Conservation (phyloP, 495 filamentous ascomycete species). For the Penicillium malachiteum region DNA sequence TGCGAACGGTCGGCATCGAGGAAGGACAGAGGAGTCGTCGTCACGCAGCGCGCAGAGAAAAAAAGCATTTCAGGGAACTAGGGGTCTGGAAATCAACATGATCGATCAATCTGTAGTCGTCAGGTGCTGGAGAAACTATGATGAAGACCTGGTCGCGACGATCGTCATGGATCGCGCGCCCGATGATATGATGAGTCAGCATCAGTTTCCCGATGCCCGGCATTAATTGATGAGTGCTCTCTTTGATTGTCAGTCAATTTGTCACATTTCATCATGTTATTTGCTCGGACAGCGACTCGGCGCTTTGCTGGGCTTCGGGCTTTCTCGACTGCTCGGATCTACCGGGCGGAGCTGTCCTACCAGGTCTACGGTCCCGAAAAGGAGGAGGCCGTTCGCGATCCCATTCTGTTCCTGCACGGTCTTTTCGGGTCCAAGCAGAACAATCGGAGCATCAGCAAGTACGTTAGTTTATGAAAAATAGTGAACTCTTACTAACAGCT, state of each 20-base stretch:
- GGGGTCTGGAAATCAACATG: too few relatives aligned
- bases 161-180: not conserved
- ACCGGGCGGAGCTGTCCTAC: slow-evolving; percentile 36
- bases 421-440: slow-evolving; percentile 97
- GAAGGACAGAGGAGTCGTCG: too few relatives aligned
- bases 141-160: not conserved
- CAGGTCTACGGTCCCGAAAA: slow-evolving; percentile 44
- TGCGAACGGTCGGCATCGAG: too few relatives aligned
- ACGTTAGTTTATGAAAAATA: slow-evolving; percentile 35
- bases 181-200: not conserved
- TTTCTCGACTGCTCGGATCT: slow-evolving; percentile 37
- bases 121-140: not conserved
- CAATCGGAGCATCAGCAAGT: slow-evolving; percentile 95
- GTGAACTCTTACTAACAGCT: slow-evolving; percentile 12
- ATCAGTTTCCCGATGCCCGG: not conserved
- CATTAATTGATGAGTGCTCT: not conserved
- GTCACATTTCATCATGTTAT: slow-evolving; percentile 15
- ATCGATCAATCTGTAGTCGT: too few relatives aligned
- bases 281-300: slow-evolving; percentile 20
- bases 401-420: slow-evolving; percentile 89
- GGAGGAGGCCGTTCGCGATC: slow-evolving; percentile 43
- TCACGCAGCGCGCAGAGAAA: too few relatives aligned
- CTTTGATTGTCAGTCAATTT: not conserved
- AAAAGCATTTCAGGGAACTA: too few relatives aligned
- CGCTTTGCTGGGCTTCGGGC: slow-evolving; percentile 22